Percentiles rank a stretch among this genome's conserved stretches.
Evolutionary conservation across 805 yeast genomes (phyloP).

Genomic region (Candida gorgasii): DNA sequence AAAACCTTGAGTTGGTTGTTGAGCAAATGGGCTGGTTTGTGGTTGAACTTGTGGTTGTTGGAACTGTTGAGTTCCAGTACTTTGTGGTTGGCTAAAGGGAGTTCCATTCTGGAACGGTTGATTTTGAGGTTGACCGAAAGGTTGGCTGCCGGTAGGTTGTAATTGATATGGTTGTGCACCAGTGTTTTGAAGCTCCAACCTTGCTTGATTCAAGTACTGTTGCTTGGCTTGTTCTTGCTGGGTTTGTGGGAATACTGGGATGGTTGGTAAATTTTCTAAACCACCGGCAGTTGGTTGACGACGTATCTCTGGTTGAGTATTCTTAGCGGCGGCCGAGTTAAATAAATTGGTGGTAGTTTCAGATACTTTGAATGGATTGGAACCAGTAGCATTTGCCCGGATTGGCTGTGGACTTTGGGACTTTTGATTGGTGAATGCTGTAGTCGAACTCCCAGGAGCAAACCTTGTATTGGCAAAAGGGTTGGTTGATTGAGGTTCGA

Average conservation of each 20-base stretch:
- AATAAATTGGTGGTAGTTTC: conserved; percentile 35
- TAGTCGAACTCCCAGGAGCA: conserved; percentile 30
- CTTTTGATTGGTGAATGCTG: conserved; percentile 28
- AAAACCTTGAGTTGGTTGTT: neutral
- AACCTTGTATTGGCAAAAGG: conserved; percentile 48
- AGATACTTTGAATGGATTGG: conserved; percentile 60
- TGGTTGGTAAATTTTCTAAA: conserved; percentile 62
- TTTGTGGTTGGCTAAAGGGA: neutral
- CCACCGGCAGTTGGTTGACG: conserved; percentile 74
- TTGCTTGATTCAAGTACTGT: conserved; percentile 37
- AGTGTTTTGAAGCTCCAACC: conserved; percentile 32
- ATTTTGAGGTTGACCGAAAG: conserved; percentile 11
- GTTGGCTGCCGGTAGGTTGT: too few relatives aligned
- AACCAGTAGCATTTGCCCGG: conserved; percentile 47
- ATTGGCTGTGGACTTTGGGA: conserved; percentile 15
- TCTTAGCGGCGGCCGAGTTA: conserved; percentile 13
- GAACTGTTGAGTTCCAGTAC: conserved; percentile 2
- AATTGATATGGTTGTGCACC: conserved; percentile 18
- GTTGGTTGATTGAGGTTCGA: conserved; percentile 30
- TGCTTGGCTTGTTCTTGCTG: conserved; percentile 44
- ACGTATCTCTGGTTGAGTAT: conserved; percentile 27
- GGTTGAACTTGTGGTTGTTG: neutral
- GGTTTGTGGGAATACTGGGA: conserved; percentile 70
- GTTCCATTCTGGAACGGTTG: conserved; percentile 5
- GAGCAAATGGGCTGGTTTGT: neutral